Evolutionary conservation across 2,329 filamentous ascomycete genomes (phyloP).

Genomic region (Monilinia polystroma): DNA sequence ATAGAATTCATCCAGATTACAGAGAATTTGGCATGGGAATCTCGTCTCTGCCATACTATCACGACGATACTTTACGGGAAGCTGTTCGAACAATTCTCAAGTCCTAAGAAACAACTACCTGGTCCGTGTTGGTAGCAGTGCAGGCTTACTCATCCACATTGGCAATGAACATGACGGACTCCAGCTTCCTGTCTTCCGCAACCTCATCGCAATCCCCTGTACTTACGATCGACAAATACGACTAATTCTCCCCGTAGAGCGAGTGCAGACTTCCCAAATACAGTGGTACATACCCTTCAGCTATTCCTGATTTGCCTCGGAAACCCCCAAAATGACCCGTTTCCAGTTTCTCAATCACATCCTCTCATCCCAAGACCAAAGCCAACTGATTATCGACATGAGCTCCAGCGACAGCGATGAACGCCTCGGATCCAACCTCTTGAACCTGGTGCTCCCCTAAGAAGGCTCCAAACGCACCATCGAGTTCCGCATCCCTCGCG

Average conservation of each 20-base stretch:
- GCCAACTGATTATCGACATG: neutral
- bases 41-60: constrained; percentile 16
- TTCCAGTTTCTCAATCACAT: constrained; percentile 3
- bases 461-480: constrained; percentile 24
- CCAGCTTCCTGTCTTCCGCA: constrained; percentile 33
- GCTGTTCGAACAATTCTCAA: constrained; percentile 20
- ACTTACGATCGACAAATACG: constrained; percentile 36
- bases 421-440: neutral
- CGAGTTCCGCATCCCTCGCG: constrained; percentile 37
- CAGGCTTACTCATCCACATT: constrained; percentile 40
- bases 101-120: constrained; percentile 27
- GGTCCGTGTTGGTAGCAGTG: constrained; percentile 31
- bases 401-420: fast-evolving
- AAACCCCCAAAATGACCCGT: neutral
- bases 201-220: constrained; percentile 35
- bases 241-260: neutral
- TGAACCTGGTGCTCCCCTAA: neutral
- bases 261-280: neutral
- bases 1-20: neutral
- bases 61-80: neutral
- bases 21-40: constrained; percentile 12
- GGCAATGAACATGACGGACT: constrained; percentile 35
- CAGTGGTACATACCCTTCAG: neutral
- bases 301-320: neutral
- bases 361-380: neutral